Base-by-base conservation (phyloP, 1,284 basidiomycete genomes). In the Laetiporus sulphureus region DNA sequence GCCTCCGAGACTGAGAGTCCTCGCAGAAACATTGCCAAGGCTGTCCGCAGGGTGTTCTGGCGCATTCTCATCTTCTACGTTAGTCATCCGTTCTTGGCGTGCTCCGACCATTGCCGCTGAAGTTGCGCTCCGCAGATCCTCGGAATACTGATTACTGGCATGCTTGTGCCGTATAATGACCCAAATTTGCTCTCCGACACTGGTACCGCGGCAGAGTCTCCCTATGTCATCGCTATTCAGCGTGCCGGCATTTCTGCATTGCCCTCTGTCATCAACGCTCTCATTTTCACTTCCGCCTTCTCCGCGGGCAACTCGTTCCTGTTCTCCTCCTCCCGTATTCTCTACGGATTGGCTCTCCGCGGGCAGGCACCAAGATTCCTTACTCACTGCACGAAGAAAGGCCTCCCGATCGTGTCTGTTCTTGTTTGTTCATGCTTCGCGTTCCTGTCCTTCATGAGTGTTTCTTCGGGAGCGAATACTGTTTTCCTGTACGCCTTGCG, bases 201-300 rank as follows among this genome's bases (percentile, higher is more conserved):
- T 21, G 75, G 74, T 29, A 82, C 76, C 40, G 83, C 83, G 8
- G 79, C 83, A 0, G 55, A 76, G 49, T 82, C 83, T 5, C 79
- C 85, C 15, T 93, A 85, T 62, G 90, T 93, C 46, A 88, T 93
- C 52, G 91, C 88, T 18, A 83, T 93, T 49, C 69, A 67, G 37
- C 75, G 73, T 43, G 85, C 90, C 1, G 85, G 87, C 8, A 80
- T 92, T 63, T 79, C 74, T 62, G 77, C 73, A 10, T 69, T 87
- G 18, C 83, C 83, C 2, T 75, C 76, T 46, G 74, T 88, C 50
- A 70, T 88, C 60, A 87, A 88, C 52, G 82, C 74, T 7, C 69
- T 66, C 35, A 67, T 83, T 56, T 79, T 82, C 61, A 75, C 75
- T 19, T 79, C 72, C 37, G 91, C 91, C 2, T 90, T 91, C 72